Percentiles rank a stretch among this genome's conserved stretches.
Evolutionary conservation across 2,329 filamentous ascomycete species (phyloP).

Genomic region (Dactylonectria estremocensis): DNA sequence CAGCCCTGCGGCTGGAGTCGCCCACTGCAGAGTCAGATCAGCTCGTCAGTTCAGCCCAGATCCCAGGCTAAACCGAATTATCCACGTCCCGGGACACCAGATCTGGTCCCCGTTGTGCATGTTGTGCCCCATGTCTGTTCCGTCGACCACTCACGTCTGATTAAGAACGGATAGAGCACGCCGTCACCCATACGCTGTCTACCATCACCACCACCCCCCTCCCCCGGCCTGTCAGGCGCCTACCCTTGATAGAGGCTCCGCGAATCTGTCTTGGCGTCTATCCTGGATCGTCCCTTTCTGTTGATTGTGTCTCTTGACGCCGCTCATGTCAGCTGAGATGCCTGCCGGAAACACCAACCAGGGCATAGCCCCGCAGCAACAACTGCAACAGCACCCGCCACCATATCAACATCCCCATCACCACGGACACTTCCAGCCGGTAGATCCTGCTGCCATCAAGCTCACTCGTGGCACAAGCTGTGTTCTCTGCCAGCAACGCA

Average conservation of each 20-base stretch:
- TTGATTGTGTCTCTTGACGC: neutral
- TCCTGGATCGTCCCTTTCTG: neutral
- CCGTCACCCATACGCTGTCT: neutral
- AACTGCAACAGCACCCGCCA: conserved; percentile 35
- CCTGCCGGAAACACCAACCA: conserved; percentile 35
- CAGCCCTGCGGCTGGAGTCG: conserved; percentile 30
- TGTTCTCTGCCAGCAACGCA: conserved; percentile 82
- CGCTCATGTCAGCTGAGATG: conserved; percentile 35
- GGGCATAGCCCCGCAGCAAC: conserved; percentile 44
- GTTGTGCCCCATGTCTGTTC: conserved; percentile 10
- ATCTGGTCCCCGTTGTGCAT: neutral
- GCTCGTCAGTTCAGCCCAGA: neutral
- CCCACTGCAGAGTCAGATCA: neutral
- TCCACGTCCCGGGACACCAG: neutral
- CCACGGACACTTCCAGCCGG: conserved; percentile 41
- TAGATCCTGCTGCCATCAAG: conserved; percentile 65
- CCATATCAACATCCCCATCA: conserved; percentile 32
- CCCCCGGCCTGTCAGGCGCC: conserved; percentile 14
- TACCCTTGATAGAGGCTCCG: conserved; percentile 13
- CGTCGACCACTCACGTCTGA: conserved; percentile 13
- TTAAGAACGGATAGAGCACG: conserved; percentile 8
- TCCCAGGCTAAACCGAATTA: neutral
- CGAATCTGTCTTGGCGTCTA: conserved; percentile 11
- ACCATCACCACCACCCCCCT: conserved; percentile 3
- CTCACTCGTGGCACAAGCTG: conserved; percentile 75